These are phyloP conservation scores for Colletotrichum viniferum DNA, from an alignment of 2,329 filamentous ascomycete species.

Conservation along the genomic window DNA sequence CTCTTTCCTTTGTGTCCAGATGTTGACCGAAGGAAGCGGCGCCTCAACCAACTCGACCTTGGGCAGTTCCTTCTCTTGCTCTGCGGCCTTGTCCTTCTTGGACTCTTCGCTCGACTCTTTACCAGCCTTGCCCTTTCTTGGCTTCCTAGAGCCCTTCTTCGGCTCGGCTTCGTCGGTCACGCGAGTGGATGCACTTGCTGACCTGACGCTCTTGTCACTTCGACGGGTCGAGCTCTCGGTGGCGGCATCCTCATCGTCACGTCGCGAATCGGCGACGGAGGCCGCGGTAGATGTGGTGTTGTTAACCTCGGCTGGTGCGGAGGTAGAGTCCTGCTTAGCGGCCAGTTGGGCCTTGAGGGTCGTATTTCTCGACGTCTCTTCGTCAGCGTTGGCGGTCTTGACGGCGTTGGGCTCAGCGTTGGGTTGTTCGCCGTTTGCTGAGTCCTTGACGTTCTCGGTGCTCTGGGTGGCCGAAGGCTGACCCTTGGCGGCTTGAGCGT, in stretches of 20 bases:
- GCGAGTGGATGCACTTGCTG: slow-evolving; percentile 67
- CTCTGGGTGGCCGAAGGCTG: slow-evolving; percentile 44
- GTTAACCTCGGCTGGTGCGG: slow-evolving; percentile 13
- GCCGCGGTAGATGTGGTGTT: slow-evolving; percentile 35
- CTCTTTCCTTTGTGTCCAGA: slow-evolving; percentile 83
- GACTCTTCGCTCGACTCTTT: slow-evolving; percentile 44
- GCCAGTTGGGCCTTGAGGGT: slow-evolving; percentile 7
- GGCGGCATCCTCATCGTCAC: slow-evolving; percentile 42
- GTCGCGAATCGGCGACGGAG: slow-evolving; percentile 41
- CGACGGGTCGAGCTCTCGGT: slow-evolving; percentile 45
- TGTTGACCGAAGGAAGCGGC: slow-evolving; percentile 81
- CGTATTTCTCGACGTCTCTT: slow-evolving; percentile 15
- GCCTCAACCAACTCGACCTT: slow-evolving; percentile 78
- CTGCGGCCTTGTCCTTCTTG: slow-evolving; percentile 61
- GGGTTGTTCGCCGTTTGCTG: slow-evolving; percentile 16
- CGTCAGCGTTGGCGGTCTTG: not conserved
- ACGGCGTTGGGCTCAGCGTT: slow-evolving; percentile 4
- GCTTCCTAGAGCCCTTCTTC: slow-evolving; percentile 53
- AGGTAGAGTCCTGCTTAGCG: slow-evolving; percentile 27
- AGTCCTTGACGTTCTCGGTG: slow-evolving; percentile 30
- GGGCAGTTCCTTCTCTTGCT: slow-evolving; percentile 63
- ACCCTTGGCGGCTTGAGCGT: slow-evolving; percentile 94
- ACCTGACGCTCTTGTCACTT: slow-evolving; percentile 57
- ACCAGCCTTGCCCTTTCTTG: slow-evolving; percentile 67
- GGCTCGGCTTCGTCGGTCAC: slow-evolving; percentile 71